Conservation (phyloP, 169 alveolate genomes). For the Plasmodium billcollinsi region DNA sequence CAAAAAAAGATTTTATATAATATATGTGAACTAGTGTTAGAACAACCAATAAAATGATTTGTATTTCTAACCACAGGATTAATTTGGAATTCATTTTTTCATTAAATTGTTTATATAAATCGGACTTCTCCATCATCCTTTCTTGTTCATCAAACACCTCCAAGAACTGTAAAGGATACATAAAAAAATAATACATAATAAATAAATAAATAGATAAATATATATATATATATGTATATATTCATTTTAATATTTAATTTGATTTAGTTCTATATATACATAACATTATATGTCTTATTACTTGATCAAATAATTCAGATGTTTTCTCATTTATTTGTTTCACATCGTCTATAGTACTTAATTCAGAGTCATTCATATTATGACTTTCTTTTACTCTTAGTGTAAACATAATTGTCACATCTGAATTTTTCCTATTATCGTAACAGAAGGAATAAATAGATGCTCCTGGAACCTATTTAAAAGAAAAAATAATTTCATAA, state of each 20-base stretch:
- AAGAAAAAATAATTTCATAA: constrained; percentile 1
- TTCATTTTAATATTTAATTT: not conserved
- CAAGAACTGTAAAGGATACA: constrained; percentile 26
- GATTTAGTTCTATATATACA: not conserved
- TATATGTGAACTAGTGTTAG: constrained; percentile 67
- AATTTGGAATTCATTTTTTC: constrained; percentile 73
- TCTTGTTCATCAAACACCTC: constrained; percentile 73
- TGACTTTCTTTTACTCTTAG: constrained; percentile 54
- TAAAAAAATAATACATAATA: not conserved
- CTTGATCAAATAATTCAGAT: constrained; percentile 40
- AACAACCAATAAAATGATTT: constrained; percentile 40
- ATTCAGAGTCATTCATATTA: constrained; percentile 13
- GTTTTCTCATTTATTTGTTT: constrained; percentile 35
- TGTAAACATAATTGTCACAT: constrained; percentile 67
- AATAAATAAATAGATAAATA: not conserved
- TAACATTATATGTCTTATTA: constrained; percentile 8
- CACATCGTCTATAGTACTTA: constrained; percentile 69
- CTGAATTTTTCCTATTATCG: constrained; percentile 32
- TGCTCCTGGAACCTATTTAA: constrained; percentile 22
- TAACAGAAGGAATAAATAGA: constrained; percentile 54
- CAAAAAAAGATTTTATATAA: constrained; percentile 72
- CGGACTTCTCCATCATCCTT: constrained; percentile 64
- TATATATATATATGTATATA: not conserved
- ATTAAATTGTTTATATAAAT: constrained; percentile 64
- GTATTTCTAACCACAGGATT: constrained; percentile 66